Percentiles rank a stretch among this genome's conserved stretches.
Evolutionary conservation across 129 eudicot species (phyloP).

Genomic region (Artemisia argyi): DNA sequence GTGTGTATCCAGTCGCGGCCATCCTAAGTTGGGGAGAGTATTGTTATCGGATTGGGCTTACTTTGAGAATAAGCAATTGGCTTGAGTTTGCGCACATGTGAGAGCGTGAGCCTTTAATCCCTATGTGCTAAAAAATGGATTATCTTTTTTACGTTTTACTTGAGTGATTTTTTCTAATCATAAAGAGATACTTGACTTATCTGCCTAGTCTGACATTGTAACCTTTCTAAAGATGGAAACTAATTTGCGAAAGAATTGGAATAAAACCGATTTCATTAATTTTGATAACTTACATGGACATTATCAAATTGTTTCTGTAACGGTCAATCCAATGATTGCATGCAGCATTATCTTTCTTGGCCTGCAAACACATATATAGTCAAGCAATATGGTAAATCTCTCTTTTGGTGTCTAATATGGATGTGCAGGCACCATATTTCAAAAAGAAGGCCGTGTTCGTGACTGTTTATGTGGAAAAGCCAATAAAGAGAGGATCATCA

Average conservation of each 20-base stretch:
- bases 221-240: not conserved
- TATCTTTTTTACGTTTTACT: too few species aligned
- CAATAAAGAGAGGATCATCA: not conserved
- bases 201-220: too few species aligned
- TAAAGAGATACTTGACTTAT: too few species aligned
- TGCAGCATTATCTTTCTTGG: slow-evolving; percentile 5
- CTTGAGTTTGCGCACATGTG: too few species aligned
- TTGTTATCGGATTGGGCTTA: too few species aligned
- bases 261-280: not conserved
- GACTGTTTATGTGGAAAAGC: slow-evolving; percentile 1
- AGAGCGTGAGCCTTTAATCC: too few species aligned
- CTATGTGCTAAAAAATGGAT: too few species aligned
- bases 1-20: too few species aligned
- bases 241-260: not conserved
- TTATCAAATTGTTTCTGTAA: not conserved
- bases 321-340: slow-evolving; percentile 14
- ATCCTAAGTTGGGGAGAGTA: too few species aligned
- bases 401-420: not conserved
- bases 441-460: not conserved
- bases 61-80: too few species aligned
- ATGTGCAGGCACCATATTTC: not conserved
- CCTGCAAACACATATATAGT: not conserved
- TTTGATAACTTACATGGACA: not conserved
- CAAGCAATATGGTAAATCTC: not conserved
- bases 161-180: too few species aligned